Conservation (phyloP, 495 filamentous ascomycete species). For the Penicillium verhagenii region DNA sequence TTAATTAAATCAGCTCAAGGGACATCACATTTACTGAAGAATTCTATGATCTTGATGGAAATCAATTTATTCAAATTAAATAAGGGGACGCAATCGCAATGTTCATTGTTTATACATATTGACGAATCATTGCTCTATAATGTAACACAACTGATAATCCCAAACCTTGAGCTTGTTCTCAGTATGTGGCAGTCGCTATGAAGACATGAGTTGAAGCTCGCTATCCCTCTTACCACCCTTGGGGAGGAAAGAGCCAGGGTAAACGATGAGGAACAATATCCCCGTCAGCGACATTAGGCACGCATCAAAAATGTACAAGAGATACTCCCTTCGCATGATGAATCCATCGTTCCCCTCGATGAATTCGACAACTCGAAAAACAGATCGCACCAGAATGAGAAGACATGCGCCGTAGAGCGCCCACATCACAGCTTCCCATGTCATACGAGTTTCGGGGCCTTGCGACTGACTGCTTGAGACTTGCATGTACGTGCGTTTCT, state of each 20-base stretch:
- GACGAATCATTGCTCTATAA: no score
- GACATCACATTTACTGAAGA: no score
- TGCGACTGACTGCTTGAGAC: slow-evolving; percentile 11
- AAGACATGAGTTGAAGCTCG: slow-evolving; percentile 9
- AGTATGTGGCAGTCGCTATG: no score
- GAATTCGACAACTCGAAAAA: slow-evolving; percentile 64
- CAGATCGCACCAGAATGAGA: slow-evolving; percentile 58
- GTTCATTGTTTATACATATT: no score
- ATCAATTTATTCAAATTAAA: no score
- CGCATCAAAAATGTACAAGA: slow-evolving; percentile 62
- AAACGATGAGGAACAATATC: slow-evolving; percentile 2
- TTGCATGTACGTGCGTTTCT: neutral
- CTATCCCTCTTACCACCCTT: slow-evolving; percentile 6
- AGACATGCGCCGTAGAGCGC: slow-evolving; percentile 51
- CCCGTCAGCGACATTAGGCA: slow-evolving; percentile 50
- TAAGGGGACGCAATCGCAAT: no score
- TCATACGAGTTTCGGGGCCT: slow-evolving; percentile 10
- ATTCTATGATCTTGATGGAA: no score
- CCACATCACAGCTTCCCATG: slow-evolving; percentile 51
- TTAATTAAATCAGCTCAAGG: no score
- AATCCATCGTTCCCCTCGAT: slow-evolving; percentile 53
- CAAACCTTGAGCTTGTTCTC: no score
- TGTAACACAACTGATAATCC: no score
- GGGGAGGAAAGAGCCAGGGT: slow-evolving; percentile 8
- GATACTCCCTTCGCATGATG: slow-evolving; percentile 53